Base-by-base conservation (phyloP, 2,329 filamentous ascomycete genomes). In the Claviceps humidiphila region DNA sequence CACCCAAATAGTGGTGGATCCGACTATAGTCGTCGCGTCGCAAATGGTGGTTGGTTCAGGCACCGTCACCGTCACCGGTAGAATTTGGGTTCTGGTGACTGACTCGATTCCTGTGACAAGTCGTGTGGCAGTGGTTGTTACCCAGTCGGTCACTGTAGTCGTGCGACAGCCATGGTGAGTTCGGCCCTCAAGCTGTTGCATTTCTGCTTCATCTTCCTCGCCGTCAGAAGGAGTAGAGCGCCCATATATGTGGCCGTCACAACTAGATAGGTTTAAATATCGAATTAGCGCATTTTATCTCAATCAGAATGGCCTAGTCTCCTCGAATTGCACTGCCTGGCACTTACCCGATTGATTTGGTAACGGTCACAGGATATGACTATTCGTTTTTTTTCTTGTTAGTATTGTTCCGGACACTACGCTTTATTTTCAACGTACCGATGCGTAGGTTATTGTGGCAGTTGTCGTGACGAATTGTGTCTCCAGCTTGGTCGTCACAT, bases 331-430 rank as follows among this genome's bases (percentile, higher is more conserved):
- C 37, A 14, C 22, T 9, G 39, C 26, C 17, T 39, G 39, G 37
- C 3, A 54, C 58, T 51, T 47, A 59, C 58, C 51, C 56, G 38
- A 48, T 38, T 17, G 48, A 34, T 17, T 49, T 49, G 9, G 59
- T 61, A 1, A 59, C 47, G 8, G 59, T 60, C n/a, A 61, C 50
- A 4, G 58, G 58, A 37, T 56, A 59, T 4, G 60, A 60, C 59
- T 61, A 13, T 6, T 22, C n/a, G 8, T n/a, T 26, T n/a, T 37
- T 57, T 40, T 53, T 51, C 24, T 51, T n/a, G n/a, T 45, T 51
- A 30, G 22, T 45, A 30, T 13, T 26, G 3, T 26, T 37, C 9
- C 8, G 7, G 17, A 9, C 8, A 9, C 13, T 17, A 26, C 14
- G 11, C 47, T 8, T 26, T 24, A 13, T 43, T 14, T 34, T 9